Evolutionary conservation across 176 grass and related monocot genomes (phyloP).

Genomic region (Themeda triandra): DNA sequence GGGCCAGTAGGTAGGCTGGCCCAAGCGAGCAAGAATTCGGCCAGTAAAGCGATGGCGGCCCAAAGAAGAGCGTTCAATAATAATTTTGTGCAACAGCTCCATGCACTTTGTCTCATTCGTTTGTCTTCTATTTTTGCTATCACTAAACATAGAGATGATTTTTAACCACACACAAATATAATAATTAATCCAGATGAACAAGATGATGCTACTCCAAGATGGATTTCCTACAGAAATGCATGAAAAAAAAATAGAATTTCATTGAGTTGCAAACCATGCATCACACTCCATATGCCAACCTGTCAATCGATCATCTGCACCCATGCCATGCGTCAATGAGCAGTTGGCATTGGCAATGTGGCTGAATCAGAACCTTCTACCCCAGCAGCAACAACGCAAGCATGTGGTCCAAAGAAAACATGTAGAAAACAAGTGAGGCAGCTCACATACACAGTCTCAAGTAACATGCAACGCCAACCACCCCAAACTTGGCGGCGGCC

Average conservation of each 20-base stretch:
- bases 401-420: slow-evolving; percentile 9
- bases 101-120: not conserved
- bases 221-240: not conserved
- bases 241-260: not conserved
- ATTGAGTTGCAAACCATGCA: not conserved
- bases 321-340: not conserved
- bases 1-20: not conserved
- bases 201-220: not conserved
- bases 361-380: slow-evolving; percentile 23
- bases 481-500: not conserved
- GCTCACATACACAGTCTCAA: not conserved
- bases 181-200: not conserved
- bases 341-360: not conserved
- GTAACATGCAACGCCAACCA: not conserved
- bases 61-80: not conserved
- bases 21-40: not conserved
- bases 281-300: not conserved
- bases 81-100: not conserved
- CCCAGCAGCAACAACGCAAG: not conserved
- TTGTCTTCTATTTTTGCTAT: not conserved
- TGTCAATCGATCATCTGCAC: not conserved
- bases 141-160: not conserved
- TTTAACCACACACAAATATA: no score
- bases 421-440: slow-evolving; percentile 10
- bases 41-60: not conserved